Evolutionary conservation across 345 rosid genomes (phyloP), one percentile per base, ranked within the genome.

Genomic region (Corymbia maculata): DNA sequence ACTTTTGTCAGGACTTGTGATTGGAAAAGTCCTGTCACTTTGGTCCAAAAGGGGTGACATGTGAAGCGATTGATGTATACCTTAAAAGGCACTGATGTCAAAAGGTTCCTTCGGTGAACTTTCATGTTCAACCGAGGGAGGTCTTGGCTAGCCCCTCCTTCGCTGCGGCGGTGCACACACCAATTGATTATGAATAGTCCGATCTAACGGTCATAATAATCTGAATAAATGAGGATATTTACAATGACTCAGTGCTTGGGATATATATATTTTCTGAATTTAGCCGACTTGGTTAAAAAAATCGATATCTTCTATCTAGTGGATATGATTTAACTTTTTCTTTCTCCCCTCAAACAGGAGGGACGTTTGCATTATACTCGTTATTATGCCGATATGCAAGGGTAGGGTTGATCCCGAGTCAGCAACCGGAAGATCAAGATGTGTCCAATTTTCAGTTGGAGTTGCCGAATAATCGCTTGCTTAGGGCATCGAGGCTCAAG

Each of bases 341-440:
- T 2, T 84, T 36, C 3, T 44, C 14, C 7, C 6, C 1, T 51
- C 51, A 45, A 51, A 26, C 84, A 92, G 95, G 95, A 19, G 96
- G 95, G 32, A 94, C 95, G 2, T 94, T 94, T 70, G 96, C 95
- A 5, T 57, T 94, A 28, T 94, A 94, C 80, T 94, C 95, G 14
- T 86, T 94, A 10, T 86, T 94, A 86, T 94, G 95, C 87, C 92
- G 93, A 11, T 89, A 93, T 55, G 94, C 93, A 1, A 94, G 85
- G 87, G 91, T 93, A 51, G 91, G 92, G 6, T 52, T 95, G 91
- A 91, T 95, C 68, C 95, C 95, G 8, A 93, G 64, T 82, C 94
- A 94, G 8, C 92, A 94, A 66, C 91, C 89, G 2, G 96, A 93
- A 70, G 95, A 93, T 66, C 13, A 68, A 45, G 28, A 87, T 10